Base-by-base conservation (phyloP, 1,284 basidiomycete species). In the Moesziomyces parantarcticus region DNA sequence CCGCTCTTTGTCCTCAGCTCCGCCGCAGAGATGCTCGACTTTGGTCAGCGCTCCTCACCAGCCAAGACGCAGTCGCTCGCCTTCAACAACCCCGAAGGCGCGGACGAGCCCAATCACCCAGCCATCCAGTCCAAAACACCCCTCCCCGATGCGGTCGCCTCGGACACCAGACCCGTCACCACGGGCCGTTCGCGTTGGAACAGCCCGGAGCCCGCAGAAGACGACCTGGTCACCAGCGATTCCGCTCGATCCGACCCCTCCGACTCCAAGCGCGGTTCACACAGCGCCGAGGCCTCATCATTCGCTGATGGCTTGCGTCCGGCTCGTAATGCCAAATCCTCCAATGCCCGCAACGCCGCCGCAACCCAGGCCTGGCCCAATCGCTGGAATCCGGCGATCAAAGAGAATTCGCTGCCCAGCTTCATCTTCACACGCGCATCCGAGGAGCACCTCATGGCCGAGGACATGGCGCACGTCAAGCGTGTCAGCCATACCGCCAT, bases 401-500 rank as follows among this genome's bases (percentile, higher is more conserved):
- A 50, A 21, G 45, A 48, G n/a, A 50, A 50, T 9, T 50, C 41
- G 47, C 36, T 61, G 6, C 59, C 59, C 20, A 32, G 18, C 42
- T 61, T 61, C 22, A 23, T 42, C 22, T 61, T 61, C 22, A 23
- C 29, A 32, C 49, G 39, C 32, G 59, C 59, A 7, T 55, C 52
- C 42, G 59, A 61, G 34, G 59, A 61, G 34, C 52, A 61, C 21
- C 52, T 55, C 42, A 61, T 55, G 59, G 40, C 52, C 34, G 59
- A 61, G 34, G 59, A 61, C 41, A 49, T 61, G 59, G 59, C 59
- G 0, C 48, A 61, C 36, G 59, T 55, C 40, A 41, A 55, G 23
- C 23, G 36, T 8, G 42, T 61, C 48, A 50, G 59, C 18, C 29
- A 49, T 20, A 13, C 34, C 5, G 59, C 52, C n/a, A 42, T 50